Evolutionary conservation across 148 eudicot genomes (phyloP).

Genomic region (Fallopia convolvulus): DNA sequence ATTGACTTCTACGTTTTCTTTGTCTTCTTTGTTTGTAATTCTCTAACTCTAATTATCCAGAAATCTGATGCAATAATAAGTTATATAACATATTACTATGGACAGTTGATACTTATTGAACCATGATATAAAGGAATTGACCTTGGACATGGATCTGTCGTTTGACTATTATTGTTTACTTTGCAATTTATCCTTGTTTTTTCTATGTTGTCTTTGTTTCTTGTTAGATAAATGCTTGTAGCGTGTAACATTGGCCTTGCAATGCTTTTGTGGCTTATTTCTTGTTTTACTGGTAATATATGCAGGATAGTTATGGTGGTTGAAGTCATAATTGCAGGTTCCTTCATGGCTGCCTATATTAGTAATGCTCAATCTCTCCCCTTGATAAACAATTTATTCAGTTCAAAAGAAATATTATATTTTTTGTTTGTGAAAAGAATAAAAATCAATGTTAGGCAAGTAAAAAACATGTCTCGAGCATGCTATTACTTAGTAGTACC

Average conservation of each 20-base stretch:
- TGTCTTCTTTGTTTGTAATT: background rate
- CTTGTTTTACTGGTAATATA: constrained; percentile 10
- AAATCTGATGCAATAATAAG: background rate
- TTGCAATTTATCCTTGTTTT: background rate
- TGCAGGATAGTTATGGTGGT: constrained; percentile 90
- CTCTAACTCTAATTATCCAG: background rate
- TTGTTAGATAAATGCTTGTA: background rate
- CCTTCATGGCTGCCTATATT: constrained; percentile 74
- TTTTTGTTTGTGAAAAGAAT: background rate
- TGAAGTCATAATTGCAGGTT: constrained; percentile 82
- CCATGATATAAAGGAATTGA: background rate
- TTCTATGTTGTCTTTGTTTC: background rate
- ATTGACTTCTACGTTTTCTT: background rate
- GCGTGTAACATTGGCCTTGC: background rate
- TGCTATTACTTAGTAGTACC: background rate
- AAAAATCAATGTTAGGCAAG: background rate
- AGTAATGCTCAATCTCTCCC: constrained; percentile 32
- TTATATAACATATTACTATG: background rate
- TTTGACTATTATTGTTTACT: background rate
- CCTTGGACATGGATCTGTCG: background rate
- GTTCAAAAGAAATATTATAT: background rate
- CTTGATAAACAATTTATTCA: background rate
- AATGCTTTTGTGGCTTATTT: background rate
- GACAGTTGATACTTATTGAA: background rate
- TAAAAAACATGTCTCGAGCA: background rate